Evolutionary conservation across 805 yeast genomes (phyloP), one percentile per base, ranked within the genome.

Genomic region (Wickerhamiella hasegawae): DNA sequence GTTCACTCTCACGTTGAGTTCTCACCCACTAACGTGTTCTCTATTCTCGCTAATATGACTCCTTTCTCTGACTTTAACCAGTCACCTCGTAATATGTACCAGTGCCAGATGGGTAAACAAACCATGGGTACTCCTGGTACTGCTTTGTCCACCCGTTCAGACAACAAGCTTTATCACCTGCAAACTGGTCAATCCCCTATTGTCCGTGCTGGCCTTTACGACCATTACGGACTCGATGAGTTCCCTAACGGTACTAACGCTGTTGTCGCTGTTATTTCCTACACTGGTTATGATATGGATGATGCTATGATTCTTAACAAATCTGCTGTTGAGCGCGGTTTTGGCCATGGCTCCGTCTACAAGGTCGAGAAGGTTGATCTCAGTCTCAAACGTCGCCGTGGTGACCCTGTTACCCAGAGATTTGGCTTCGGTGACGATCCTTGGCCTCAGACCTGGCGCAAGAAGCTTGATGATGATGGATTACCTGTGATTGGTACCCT

Each of bases 71-170:
- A 90, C 59, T 90, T 90, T 66, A 90, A 90, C 60, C 98, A 90
- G 66, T 85, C 96, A 19, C 98, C 98, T 52, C 80, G 98, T 73
- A 90, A 90, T 58, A 90, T 90, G 97, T 90, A 90, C 59, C 98
- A 90, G 65, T 90, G 98, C 63, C 98, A 90, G 69, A 90, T 90
- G 98, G 97, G 96, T 73, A 90, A 90, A 64, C 98, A 90, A 66
- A 87, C 98, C 16, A 90, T 90, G 98, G 98, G 98, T 60, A 90
- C 98, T 4, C 98, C 98, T 6, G 97, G 97, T 62, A 94, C 90
- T 44, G 97, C 93, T 0, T 65, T 87, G 36, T 71, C 65, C 31
- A 94, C 84, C 58, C 72, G 98, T 59, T 79, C 94, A 1, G 98
- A 90, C 58, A 90, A 90, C 64, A 90, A 87, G 57, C 63, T 90